phyloP scores from a whole-genome alignment of 371 early-diverging fungal species.

The Zychaea mexicana region DNA sequence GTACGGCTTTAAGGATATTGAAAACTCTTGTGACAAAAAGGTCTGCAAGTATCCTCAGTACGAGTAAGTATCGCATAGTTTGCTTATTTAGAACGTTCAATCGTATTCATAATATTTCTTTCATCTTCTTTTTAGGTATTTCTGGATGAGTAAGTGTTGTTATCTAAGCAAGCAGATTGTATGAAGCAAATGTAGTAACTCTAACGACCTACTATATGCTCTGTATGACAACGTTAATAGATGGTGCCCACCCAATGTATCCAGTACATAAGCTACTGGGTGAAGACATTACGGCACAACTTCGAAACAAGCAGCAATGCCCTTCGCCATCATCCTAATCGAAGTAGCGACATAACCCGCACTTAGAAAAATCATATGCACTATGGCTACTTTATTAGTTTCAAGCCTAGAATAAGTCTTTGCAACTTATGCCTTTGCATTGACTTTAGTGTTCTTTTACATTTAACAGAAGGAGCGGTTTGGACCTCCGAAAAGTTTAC shows the following conservation, averaged over 20 bases:
- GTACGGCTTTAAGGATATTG: slow-evolving; percentile 11
- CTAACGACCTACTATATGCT: background rate
- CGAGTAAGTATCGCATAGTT: slow-evolving; percentile 10
- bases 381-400: no score
- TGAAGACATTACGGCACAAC: slow-evolving; percentile 5
- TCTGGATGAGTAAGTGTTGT: slow-evolving; percentile 19
- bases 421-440: no score
- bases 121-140: slow-evolving; percentile 4
- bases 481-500: no score
- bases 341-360: no score
- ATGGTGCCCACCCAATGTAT: slow-evolving; percentile 11
- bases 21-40: background rate
- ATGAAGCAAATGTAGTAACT: background rate
- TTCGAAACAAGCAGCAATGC: background rate
- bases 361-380: no score
- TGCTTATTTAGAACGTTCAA: background rate
- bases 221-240: background rate
- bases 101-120: background rate
- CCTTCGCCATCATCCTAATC: background rate
- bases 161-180: background rate
- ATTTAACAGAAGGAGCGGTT: no score
- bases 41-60: background rate
- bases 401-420: no score
- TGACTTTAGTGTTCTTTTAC: no score
- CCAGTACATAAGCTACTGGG: slow-evolving; percentile 13